Percentiles rank a stretch among this genome's conserved stretches.
Evolutionary conservation across 139 green algal genomes (phyloP).

Genomic region (Chlamydomonas sp.): DNA sequence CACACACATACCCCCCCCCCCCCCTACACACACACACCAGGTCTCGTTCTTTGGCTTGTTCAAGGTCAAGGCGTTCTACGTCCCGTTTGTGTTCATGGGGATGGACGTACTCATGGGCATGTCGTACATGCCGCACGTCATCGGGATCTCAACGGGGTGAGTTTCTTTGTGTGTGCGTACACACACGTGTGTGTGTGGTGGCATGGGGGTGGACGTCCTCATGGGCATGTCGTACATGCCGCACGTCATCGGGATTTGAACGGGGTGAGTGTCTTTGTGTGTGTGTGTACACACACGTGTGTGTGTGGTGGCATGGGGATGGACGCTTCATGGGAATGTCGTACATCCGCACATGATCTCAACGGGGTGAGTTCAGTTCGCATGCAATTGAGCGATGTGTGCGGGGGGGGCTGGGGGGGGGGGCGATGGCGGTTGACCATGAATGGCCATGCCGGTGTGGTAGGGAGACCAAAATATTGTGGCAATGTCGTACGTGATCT

Average conservation of each 20-base stretch:
- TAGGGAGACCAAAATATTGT: too few relatives aligned
- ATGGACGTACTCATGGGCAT: constrained; percentile 44
- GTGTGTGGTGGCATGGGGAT: constrained; percentile 52
- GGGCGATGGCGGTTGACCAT: too few relatives aligned
- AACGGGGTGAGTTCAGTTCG: too few relatives aligned
- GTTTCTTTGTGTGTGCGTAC: too few relatives aligned
- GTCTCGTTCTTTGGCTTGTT: constrained; percentile 58
- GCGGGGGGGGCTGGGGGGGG: too few relatives aligned
- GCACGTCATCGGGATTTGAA: constrained; percentile 51
- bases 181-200: too few relatives aligned
- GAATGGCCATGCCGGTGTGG: too few relatives aligned
- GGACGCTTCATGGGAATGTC: constrained; percentile 33
- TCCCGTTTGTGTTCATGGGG: constrained; percentile 56
- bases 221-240: constrained; percentile 32
- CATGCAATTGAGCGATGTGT: too few relatives aligned
- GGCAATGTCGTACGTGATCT: too few relatives aligned
- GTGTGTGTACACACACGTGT: too few relatives aligned
- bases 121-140: constrained; percentile 30
- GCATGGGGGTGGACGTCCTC: constrained; percentile 44
- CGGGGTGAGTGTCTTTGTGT: too few relatives aligned
- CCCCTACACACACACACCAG: constrained; percentile 1
- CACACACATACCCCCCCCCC: constrained; percentile 13
- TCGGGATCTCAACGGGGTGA: too few relatives aligned
- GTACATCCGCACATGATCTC: constrained; percentile 46
- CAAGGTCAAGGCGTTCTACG: constrained; percentile 54